Base-by-base conservation (phyloP, 148 eudicot species). In the Drosera capensis region DNA sequence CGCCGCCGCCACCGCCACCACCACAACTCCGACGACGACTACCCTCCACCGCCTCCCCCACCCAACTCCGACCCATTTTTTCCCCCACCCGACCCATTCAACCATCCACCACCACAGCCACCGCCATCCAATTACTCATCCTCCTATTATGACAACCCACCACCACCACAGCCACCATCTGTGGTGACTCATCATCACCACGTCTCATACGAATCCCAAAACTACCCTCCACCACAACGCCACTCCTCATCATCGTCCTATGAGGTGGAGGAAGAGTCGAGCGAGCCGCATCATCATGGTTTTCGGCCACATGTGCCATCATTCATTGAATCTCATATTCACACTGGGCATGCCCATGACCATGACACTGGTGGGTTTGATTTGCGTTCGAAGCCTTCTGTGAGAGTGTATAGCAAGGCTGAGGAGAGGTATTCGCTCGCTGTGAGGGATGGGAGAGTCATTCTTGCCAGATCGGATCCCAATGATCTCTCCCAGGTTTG, bases 401-500 rank as follows among this genome's bases (percentile, higher is more conserved):
- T 56, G 19, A 81, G 59, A 70, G 47, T 81, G 17, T 78, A 58
- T 51, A 31, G 59, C 14, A 73, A 78, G 65, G 87, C 84, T 40
- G 72, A 75, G 20, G 54, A 69, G 19, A 61, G 64, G 41, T 74
- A 64, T 45, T 59, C 74, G 26, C 68, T 86, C 43, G 63, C 88
- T 16, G 72, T 86, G 30, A 64, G 79, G 7, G 79, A 82, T 45
- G 85, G 77, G 0, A 67, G 73, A 20, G 85, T 82, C 41, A 51
- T 82, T 48, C 93, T 87, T 43, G 69, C 71, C 11, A 72, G 49
- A 19, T 46, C 88, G 39, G 49, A 82, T 44, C 68, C 78, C 22
- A 63, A 58, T 22, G 96, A 82, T 49, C 96, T 65, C 22, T 53
- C 47, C 43, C 96, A 87, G 57, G 94, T 82, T 26, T 14, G 12